phyloP scores from a whole-genome alignment of 2,329 filamentous ascomycete genomes.

The Penicillium sp. region DNA sequence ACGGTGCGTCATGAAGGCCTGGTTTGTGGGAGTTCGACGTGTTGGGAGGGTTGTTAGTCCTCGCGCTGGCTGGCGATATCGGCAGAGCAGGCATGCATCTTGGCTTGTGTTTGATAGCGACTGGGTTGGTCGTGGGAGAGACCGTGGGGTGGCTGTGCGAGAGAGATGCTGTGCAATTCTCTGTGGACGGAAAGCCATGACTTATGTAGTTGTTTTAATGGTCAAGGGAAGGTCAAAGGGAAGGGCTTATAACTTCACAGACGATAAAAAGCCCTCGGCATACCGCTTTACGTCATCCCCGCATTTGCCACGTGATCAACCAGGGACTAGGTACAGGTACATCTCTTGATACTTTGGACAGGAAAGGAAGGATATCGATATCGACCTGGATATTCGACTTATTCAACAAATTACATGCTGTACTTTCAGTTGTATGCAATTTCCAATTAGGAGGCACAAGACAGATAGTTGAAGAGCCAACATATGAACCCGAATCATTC shows the following conservation, averaged over 20 bases:
- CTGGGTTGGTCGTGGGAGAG: conserved; percentile 1
- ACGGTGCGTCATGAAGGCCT: not conserved
- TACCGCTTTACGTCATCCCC: conserved; percentile 19
- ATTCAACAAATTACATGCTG: not conserved
- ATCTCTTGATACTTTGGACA: not conserved
- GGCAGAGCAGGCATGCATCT: conserved; percentile 14
- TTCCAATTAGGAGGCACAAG: not conserved
- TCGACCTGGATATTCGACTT: not conserved
- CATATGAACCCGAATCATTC: conserved; percentile 48
- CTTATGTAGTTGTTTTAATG: conserved; percentile 1
- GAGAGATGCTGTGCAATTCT: conserved; percentile 9
- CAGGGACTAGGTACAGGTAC: too few relatives aligned
- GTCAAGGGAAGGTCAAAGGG: not conserved
- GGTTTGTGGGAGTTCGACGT: not conserved
- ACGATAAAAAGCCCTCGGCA: not conserved
- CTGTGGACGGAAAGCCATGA: conserved; percentile 12
- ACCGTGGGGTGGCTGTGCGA: not conserved
- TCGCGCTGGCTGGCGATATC: conserved; percentile 6
- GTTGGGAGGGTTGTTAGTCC: not conserved
- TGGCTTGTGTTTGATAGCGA: conserved; percentile 6
- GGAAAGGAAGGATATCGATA: not conserved
- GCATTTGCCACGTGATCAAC: conserved; percentile 9
- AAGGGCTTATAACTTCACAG: not conserved
- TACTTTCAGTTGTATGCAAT: not conserved
- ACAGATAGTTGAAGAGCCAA: not conserved